These are phyloP conservation scores for Exophiala aquamarina DNA, from an alignment of 2,329 filamentous ascomycete genomes.

Conservation along the genomic window DNA sequence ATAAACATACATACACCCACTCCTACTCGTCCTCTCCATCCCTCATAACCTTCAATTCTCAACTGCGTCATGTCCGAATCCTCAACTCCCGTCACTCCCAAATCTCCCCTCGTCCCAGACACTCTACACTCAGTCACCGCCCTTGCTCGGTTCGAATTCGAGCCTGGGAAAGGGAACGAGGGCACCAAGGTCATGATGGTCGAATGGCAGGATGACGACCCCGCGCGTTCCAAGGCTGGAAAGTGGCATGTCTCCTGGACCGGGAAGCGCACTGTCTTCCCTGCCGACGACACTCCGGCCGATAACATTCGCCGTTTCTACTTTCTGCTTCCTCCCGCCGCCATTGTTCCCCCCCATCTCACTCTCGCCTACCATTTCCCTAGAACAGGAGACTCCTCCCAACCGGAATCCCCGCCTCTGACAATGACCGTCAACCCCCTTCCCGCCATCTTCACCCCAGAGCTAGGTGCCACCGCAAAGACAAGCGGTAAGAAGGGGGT, in stretches of 20 bases:
- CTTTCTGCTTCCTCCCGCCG: slow-evolving; percentile 74
- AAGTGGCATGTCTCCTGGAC: slow-evolving; percentile 83
- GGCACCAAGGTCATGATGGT: slow-evolving; percentile 93
- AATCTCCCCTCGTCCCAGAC: slow-evolving; percentile 22
- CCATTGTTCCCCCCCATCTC: slow-evolving; percentile 69
- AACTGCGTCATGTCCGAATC: no score
- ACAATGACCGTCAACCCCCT: slow-evolving; percentile 71
- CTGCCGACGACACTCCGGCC: slow-evolving; percentile 59
- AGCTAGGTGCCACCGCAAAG: slow-evolving; percentile 66
- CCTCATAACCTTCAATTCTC: no score
- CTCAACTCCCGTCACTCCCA: slow-evolving; percentile 18
- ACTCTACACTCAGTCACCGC: slow-evolving; percentile 49
- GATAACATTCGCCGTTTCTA: slow-evolving; percentile 66
- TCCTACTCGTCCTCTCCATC: no score
- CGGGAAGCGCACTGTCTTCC: slow-evolving; percentile 71
- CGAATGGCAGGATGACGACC: slow-evolving; percentile 73
- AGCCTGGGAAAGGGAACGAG: slow-evolving; percentile 71
- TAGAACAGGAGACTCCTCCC: slow-evolving; percentile 34
- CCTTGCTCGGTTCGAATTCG: slow-evolving; percentile 85
- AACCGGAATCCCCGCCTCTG: slow-evolving; percentile 24
- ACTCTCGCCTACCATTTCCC: slow-evolving; percentile 58
- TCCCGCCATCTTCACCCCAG: slow-evolving; percentile 81
- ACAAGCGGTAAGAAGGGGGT: slow-evolving; percentile 75
- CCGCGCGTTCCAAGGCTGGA: slow-evolving; percentile 46
- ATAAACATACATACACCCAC: no score